Evolutionary conservation across 1,284 basidiomycete species (phyloP), one percentile per base, ranked within the genome.

Genomic region (Ustilago trichophora): DNA sequence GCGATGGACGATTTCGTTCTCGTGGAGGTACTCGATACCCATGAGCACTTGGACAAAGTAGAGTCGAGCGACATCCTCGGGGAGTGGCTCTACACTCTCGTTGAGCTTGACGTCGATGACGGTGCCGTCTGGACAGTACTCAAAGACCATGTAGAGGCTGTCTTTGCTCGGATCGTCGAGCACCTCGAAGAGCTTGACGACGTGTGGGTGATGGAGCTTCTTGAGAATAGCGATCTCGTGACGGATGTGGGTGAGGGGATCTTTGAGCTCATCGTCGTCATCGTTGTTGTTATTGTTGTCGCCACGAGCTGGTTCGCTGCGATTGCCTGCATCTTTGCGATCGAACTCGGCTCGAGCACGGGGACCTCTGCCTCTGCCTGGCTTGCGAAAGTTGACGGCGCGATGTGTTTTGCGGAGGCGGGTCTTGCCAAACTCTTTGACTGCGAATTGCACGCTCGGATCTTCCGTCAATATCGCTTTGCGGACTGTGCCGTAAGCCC

Each of bases 41-140:
- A 86, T 75, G 24, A 85, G 78, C 22, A 87, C 80, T 70, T 87
- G 86, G 11, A 84, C 78, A 63, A 86, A 86, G 66, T 86, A 86
- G 52, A 83, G 78, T 6, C 82, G 69, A 1, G 82, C 82, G 1
- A 78, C 75, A 7, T 82, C 73, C 9, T 81, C 78, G 31, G 82
- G 72, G 0, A 77, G 49, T 11, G 81, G 77, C 33, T 73, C 37
- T 11, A 62, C 59, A 13, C 76, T 70, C 24, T 80, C 59, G 9
- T 77, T 60, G 47, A 78, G 59, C 12, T 73, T 50, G 24, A 86
- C 70, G 16, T 83, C 73, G 79, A 85, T 84, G 12, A 87, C 71
- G 0, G 83, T 83, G 0, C 86, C 86, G 16, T 85, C 85, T n/a
- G 69, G 55, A 33, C 64, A 67, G 51, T 74, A 65, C 33, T 72